Evolutionary conservation across 495 filamentous ascomycete species (phyloP), one percentile per base, ranked within the genome.

Genomic region (Pseudevernia furfuracea): DNA sequence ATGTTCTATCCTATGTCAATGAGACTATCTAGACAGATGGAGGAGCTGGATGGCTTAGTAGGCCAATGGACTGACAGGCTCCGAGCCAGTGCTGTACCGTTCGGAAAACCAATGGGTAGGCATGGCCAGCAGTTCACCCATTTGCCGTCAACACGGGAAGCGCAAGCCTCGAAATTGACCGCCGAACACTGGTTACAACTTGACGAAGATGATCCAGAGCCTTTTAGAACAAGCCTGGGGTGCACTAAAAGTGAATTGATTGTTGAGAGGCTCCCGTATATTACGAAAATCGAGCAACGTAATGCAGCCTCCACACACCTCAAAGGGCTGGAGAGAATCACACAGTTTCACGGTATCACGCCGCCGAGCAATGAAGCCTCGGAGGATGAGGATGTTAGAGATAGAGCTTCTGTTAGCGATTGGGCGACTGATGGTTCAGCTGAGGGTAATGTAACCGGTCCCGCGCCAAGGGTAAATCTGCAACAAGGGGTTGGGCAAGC

Each of bases 1-100:
- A 94, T 99, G 87, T 92, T 89, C 66, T 97, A 89, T 71, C 95
- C 94, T 19, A 84, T 86, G 0, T 87, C 84, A 21, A 73, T 92
- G 28, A 89, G 87, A 67, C 71, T 96, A 10, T 92, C 90, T 87
- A 80, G 85, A 59, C 79, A 84, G 59, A 84, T 82, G 66, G 90
- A 97, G 64, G 92, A 96, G 67, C 78, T 92, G 11, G 86, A 89
- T 63, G 82, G 83, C 3, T 69, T 88, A 4, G 75, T 94, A 2
- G 87, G 89, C 66, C 72, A 86, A 38, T 90, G 89, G 81, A 80
- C 84, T 19, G 34, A 71, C 9, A 43, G 36, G 38, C n/a, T 52
- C 21, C 48, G 41, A 64, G 55, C 55, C 58, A 56, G 62, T 19
- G 38, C 46, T 23, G 34, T 25, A 67, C 10, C 69, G 19, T 44